Evolutionary conservation across 176 grass and related monocot genomes (phyloP), one percentile per base, ranked within the genome.

Genomic region (Luzula sylvatica): DNA sequence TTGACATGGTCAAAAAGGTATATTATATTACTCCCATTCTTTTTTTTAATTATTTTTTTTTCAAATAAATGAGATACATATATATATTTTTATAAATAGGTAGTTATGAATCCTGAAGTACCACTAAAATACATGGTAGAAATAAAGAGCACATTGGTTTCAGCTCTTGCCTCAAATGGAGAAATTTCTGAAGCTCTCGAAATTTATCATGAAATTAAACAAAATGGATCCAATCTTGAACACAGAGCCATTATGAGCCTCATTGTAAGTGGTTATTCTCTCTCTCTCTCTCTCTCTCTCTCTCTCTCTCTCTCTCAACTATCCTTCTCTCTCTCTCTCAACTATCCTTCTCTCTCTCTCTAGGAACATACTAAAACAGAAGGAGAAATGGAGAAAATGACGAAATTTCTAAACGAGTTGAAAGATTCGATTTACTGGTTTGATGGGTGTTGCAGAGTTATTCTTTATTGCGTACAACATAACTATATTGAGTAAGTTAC

Each of bases 1-100:
- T 86, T 56, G 73, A 95, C 53, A 86, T 82, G 80, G 90, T 83
- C 44, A 88, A 88, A 73, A 52, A 95, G 84, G 89, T 95, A 96
- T 56, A 51, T 51, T 47, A 23, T 83, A 28, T 46, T 19, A 3
- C 65, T 79, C 13, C 17, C 2, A 66, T 20, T 11, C n/a, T n/a
- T n/a, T n/a, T n/a, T n/a, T n/a, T n/a, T n/a, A n/a, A n/a, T n/a
- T n/a, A n/a, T n/a, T n/a, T n/a, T n/a, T n/a, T n/a, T n/a, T n/a
- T n/a, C n/a, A n/a, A n/a, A n/a, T n/a, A 24, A 23, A 61, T 26
- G 20, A 61, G 56, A 61, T 2, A 57, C 26, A 11, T 26, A 42
- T 1, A 0, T 45, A 23, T 15, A 7, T 64, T 27, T 49, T 64
- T 62, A 26, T 64, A 15, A 64, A 49, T 74, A 96, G 90, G 72